Evolutionary conservation across 495 filamentous ascomycete species (phyloP).

Genomic region (Aspergillus diversus): DNA sequence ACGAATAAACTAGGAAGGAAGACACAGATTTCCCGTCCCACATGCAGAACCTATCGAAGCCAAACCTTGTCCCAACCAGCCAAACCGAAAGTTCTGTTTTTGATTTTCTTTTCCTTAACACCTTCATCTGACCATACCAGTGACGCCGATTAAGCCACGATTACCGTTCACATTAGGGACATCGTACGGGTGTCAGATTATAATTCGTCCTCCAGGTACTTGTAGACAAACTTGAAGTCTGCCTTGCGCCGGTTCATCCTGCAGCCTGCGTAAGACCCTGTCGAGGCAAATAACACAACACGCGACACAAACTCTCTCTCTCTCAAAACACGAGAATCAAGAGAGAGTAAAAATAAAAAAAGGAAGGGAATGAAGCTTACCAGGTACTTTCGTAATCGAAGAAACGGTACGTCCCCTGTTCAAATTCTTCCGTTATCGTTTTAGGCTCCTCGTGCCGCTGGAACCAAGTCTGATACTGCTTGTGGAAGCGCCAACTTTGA

Average conservation of each 20-base stretch:
- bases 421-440: constrained; percentile 95
- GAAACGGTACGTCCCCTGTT: constrained; percentile 98
- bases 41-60: constrained; percentile 12
- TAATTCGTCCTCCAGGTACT: constrained; percentile 92
- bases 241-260: constrained; percentile 99
- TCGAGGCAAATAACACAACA: neutral
- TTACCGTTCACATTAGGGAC: neutral
- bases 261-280: constrained; percentile 20
- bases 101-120: neutral
- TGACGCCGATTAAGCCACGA: constrained; percentile 10
- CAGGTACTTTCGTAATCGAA: constrained; percentile 99
- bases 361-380: constrained; percentile 56
- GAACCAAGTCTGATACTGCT: constrained; percentile 99
- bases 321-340: constrained; percentile 9
- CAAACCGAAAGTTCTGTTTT: neutral
- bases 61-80: constrained; percentile 2
- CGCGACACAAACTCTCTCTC: neutral
- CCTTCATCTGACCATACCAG: constrained; percentile 10
- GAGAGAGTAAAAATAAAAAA: constrained; percentile 13
- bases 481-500: constrained; percentile 98
- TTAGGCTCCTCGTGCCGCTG: constrained; percentile 98
- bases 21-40: constrained; percentile 14
- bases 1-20: constrained; percentile 1
- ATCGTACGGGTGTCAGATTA: constrained; percentile 40
- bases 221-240: constrained; percentile 98